phyloP scores from a whole-genome alignment of 1,284 basidiomycete species.

The Apiotrichum montevideense region DNA sequence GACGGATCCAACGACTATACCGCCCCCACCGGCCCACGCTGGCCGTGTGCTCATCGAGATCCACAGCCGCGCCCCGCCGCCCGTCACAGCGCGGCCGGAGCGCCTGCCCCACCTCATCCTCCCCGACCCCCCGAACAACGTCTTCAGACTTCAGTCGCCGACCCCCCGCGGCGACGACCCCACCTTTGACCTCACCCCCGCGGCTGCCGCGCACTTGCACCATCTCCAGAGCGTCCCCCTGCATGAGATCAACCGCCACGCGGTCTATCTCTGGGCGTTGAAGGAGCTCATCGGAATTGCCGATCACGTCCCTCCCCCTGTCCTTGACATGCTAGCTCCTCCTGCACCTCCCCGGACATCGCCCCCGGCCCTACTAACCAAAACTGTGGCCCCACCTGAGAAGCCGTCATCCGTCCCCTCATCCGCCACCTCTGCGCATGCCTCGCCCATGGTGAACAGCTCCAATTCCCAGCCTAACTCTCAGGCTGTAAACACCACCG shows the following conservation, averaged over 20 bases:
- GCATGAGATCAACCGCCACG: not conserved
- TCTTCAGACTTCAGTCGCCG: not conserved
- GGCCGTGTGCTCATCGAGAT: not conserved
- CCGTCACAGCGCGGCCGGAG: not conserved
- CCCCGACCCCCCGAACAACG: not conserved
- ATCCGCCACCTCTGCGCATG: too few species aligned
- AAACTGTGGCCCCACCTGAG: too few species aligned
- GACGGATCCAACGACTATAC: not conserved
- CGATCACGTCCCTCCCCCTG: not conserved
- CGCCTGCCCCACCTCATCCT: not conserved
- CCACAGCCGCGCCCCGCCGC: not conserved
- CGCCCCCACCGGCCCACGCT: not conserved
- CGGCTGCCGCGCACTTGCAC: too few species aligned
- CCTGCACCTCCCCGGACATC: not conserved
- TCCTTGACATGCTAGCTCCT: not conserved
- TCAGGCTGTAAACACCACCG: too few species aligned
- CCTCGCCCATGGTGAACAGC: too few species aligned
- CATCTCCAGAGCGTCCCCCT: not conserved
- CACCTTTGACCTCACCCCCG: not conserved
- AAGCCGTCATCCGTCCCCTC: too few species aligned
- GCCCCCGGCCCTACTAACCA: not conserved
- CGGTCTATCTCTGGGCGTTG: not conserved
- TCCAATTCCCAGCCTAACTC: too few species aligned
- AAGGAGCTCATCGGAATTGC: not conserved
- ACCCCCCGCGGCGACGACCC: not conserved